These are phyloP conservation scores for Rhizopogon vesiculosus DNA, from an alignment of 768 basidiomycete genomes.

Conservation along the genomic window DNA sequence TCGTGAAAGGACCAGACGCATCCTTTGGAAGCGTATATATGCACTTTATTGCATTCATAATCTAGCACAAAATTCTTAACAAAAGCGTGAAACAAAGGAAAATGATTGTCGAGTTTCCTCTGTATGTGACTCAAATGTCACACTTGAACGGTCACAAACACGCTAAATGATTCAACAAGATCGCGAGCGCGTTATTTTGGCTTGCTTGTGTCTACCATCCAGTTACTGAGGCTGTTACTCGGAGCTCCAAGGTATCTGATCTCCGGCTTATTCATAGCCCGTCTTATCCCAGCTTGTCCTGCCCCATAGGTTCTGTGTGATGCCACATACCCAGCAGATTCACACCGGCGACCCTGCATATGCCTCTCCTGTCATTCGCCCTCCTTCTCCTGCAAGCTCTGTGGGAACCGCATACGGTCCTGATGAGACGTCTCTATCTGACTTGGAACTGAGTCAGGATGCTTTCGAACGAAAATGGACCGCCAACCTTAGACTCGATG, in stretches of 20 bases:
- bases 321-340: conserved; percentile 27
- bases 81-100: background rate
- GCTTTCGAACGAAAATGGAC: conserved; percentile 33
- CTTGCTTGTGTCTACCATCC: conserved; percentile 1
- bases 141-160: conserved; percentile 20
- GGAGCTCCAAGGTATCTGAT: background rate
- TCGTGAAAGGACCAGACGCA: background rate
- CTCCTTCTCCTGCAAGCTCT: conserved; percentile 42
- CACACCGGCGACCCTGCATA: conserved; percentile 34
- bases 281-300: background rate
- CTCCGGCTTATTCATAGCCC: background rate
- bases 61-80: background rate
- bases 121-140: background rate
- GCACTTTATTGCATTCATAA: background rate
- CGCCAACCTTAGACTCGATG: conserved; percentile 29
- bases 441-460: conserved; percentile 32
- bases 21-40: too few relatives aligned
- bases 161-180: conserved; percentile 18
- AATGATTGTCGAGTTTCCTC: background rate
- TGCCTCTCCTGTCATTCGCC: conserved; percentile 40
- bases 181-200: conserved; percentile 25
- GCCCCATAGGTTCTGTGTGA: conserved; percentile 13
- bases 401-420: conserved; percentile 42
- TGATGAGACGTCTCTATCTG: conserved; percentile 40
- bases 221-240: background rate